Conservation (phyloP, 2,329 filamentous ascomycete species). For the Penicillium sp. region DNA sequence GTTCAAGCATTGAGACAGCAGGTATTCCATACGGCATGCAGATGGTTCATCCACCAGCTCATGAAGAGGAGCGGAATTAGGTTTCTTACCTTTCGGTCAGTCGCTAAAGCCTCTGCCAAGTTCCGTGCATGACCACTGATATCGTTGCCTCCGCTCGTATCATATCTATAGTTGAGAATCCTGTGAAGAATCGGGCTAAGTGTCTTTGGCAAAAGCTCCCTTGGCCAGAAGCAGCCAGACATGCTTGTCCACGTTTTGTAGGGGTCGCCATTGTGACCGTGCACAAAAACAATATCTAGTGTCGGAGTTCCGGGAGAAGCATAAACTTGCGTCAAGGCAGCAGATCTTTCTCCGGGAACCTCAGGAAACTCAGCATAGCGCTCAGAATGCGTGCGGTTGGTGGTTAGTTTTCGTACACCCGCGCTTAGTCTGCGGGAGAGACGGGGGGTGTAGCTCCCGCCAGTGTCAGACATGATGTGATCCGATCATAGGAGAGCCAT, state of each 20-base stretch:
- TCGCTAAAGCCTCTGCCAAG: conserved; percentile 56
- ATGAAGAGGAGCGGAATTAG: neutral
- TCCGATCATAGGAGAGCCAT: conserved; percentile 15
- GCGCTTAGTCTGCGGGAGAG: neutral
- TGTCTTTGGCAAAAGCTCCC: conserved; percentile 67
- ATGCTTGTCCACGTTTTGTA: conserved; percentile 65
- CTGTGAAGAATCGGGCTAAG: conserved; percentile 66
- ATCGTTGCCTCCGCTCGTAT: conserved; percentile 55
- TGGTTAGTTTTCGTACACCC: too few relatives aligned
- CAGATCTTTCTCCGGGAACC: conserved; percentile 25
- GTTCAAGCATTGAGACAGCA: neutral
- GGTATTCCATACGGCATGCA: neutral
- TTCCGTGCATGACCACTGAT: neutral
- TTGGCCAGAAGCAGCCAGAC: conserved; percentile 69
- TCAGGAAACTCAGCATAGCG: too few relatives aligned
- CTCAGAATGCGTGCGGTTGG: neutral
- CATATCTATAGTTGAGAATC: conserved; percentile 75
- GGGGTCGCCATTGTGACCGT: conserved; percentile 71
- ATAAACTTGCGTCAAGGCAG: conserved; percentile 49
- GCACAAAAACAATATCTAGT: conserved; percentile 69
- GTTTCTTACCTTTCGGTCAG: conserved; percentile 61
- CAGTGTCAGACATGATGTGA: conserved; percentile 29
- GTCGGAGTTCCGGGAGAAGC: conserved; percentile 42
- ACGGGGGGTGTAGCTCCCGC: neutral
- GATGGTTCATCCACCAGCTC: neutral